Conservation (phyloP, 352 stramenopile genomes). For the Sclerospora graminicola region DNA sequence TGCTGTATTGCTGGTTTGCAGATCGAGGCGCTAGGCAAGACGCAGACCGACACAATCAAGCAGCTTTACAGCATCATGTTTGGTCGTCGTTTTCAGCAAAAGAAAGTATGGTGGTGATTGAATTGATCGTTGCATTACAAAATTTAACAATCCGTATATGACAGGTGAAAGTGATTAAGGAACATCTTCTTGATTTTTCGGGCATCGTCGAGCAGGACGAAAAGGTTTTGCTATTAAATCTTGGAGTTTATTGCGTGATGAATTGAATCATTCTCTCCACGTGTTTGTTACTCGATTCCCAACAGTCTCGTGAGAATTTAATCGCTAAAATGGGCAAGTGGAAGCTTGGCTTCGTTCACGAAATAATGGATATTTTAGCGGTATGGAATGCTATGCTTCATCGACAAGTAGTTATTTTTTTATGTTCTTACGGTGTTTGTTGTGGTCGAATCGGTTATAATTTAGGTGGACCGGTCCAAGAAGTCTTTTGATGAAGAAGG, state of each 20-base stretch:
- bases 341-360: constrained; percentile 58
- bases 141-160: not conserved
- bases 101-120: constrained; percentile 39
- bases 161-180: constrained; percentile 73
- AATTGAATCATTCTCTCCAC: not conserved
- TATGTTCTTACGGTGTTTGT: constrained; percentile 1
- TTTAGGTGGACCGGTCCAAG: constrained; percentile 75
- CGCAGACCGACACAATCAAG: constrained; percentile 60
- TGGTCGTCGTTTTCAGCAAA: constrained; percentile 62
- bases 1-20: constrained; percentile 5
- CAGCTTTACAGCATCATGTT: constrained; percentile 80
- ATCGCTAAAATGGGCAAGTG: constrained; percentile 55
- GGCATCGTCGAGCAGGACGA: constrained; percentile 50
- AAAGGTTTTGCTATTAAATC: constrained; percentile 24
- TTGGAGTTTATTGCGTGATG: not conserved
- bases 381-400: constrained; percentile 19
- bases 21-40: constrained; percentile 60
- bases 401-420: not conserved
- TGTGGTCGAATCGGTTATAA: not conserved
- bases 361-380: constrained; percentile 70
- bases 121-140: not conserved
- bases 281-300: not conserved
- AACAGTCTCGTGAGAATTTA: constrained; percentile 45
- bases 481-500: constrained; percentile 71
- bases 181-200: constrained; percentile 74